These are phyloP conservation scores for Erodium maritimum DNA, from an alignment of 345 rosid species.

Conservation along the genomic window DNA sequence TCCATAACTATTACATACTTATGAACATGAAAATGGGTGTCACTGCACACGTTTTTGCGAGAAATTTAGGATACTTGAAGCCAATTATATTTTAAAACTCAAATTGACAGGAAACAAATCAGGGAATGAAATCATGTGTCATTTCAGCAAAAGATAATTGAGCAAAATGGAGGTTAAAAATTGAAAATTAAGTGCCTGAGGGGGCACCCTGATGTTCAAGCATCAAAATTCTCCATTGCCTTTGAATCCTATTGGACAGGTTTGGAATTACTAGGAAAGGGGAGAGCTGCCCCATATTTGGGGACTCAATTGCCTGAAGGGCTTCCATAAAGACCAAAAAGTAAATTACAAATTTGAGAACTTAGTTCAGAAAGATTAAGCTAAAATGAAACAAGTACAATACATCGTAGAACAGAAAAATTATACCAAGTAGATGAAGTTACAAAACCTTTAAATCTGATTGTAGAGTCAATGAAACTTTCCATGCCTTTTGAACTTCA, in stretches of 20 bases:
- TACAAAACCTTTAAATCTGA: constrained; percentile 80
- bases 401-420: background rate
- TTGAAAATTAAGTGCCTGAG: too few relatives aligned
- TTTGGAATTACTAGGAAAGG: too few relatives aligned
- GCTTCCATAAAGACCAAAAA: too few relatives aligned
- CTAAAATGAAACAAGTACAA: background rate
- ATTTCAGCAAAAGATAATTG: background rate
- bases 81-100: background rate
- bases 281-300: too few relatives aligned
- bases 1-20: background rate
- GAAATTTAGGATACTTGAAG: background rate
- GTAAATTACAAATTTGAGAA: background rate
- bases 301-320: too few relatives aligned
- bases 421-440: constrained; percentile 7
- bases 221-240: too few relatives aligned
- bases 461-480: constrained; percentile 82
- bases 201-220: too few relatives aligned
- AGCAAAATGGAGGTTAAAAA: background rate
- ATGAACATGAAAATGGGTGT: background rate
- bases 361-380: background rate
- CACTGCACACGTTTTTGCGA: background rate
- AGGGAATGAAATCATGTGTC: too few relatives aligned
- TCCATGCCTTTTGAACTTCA: constrained; percentile 98
- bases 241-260: too few relatives aligned
- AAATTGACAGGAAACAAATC: background rate